These are phyloP conservation scores for Lecanicillium sp. DNA, from an alignment of 2,329 filamentous ascomycete species.

Conservation along the genomic window DNA sequence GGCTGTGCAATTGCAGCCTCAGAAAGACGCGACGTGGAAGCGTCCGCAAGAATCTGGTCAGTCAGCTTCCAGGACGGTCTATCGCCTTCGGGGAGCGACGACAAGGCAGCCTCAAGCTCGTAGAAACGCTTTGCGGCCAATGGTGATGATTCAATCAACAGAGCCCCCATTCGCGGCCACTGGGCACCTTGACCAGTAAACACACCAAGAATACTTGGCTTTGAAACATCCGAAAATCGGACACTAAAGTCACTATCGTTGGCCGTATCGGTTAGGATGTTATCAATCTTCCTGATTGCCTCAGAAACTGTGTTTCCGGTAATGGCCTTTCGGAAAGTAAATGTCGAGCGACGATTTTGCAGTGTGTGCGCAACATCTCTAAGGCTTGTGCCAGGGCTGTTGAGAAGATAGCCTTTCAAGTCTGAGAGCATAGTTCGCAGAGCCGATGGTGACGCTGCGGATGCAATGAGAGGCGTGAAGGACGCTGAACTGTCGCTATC, in stretches of 20 bases:
- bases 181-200: conserved; percentile 24
- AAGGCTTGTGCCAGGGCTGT: neutral
- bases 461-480: conserved; percentile 5
- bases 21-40: conserved; percentile 17
- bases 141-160: conserved; percentile 16
- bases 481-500: conserved; percentile 14
- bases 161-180: conserved; percentile 19
- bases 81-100: conserved; percentile 13
- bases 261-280: too few relatives aligned
- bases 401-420: neutral
- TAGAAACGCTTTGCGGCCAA: conserved; percentile 14
- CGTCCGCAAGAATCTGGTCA: conserved; percentile 23
- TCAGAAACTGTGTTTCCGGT: neutral
- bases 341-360: conserved; percentile 5
- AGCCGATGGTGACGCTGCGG: neutral
- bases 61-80: conserved; percentile 21
- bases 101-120: conserved; percentile 17
- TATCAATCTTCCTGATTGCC: too few relatives aligned
- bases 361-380: conserved; percentile 10
- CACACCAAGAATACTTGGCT: conserved; percentile 10
- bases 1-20: conserved; percentile 30
- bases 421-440: neutral
- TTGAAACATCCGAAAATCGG: too few relatives aligned
- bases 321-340: conserved; percentile 9
- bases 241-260: too few relatives aligned